Evolutionary conservation across 176 grass and related monocot genomes (phyloP).

Genomic region (Tillandsia fasciculata): DNA sequence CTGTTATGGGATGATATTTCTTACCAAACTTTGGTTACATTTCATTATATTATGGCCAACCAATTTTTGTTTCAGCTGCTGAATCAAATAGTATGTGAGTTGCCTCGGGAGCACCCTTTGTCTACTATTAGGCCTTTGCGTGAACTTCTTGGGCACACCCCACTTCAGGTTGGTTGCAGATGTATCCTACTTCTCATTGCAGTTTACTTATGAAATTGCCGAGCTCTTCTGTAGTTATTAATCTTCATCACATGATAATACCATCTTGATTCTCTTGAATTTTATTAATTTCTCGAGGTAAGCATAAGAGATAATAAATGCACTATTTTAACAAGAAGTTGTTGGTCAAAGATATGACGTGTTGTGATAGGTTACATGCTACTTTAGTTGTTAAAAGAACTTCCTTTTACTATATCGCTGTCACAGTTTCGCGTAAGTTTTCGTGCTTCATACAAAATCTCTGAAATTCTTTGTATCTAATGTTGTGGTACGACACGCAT

Average conservation of each 20-base stretch:
- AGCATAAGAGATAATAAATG: too few species aligned
- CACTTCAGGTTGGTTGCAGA: constrained; percentile 64
- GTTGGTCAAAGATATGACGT: too few species aligned
- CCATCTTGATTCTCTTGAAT: too few species aligned
- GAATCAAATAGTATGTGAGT: constrained; percentile 95
- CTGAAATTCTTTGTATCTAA: neutral
- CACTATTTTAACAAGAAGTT: too few species aligned
- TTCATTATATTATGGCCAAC: constrained; percentile 12
- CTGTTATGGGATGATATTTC: constrained; percentile 9
- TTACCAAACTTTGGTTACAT: constrained; percentile 5
- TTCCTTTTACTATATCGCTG: too few species aligned
- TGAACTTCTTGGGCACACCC: constrained; percentile 88
- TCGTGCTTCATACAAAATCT: neutral
- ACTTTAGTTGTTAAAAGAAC: too few species aligned
- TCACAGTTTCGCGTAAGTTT: neutral
- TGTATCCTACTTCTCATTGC: constrained; percentile 14
- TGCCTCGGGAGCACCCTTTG: constrained; percentile 75
- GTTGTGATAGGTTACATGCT: too few species aligned
- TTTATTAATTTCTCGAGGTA: too few species aligned
- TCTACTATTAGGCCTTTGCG: constrained; percentile 70
- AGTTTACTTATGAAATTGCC: constrained; percentile 1
- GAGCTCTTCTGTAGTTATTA: neutral
- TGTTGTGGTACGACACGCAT: too few species aligned
- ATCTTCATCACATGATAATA: neutral
- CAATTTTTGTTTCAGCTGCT: constrained; percentile 53